Evolutionary conservation across 805 yeast genomes (phyloP).

Genomic region (Maudiozyma serrabonitensis): DNA sequence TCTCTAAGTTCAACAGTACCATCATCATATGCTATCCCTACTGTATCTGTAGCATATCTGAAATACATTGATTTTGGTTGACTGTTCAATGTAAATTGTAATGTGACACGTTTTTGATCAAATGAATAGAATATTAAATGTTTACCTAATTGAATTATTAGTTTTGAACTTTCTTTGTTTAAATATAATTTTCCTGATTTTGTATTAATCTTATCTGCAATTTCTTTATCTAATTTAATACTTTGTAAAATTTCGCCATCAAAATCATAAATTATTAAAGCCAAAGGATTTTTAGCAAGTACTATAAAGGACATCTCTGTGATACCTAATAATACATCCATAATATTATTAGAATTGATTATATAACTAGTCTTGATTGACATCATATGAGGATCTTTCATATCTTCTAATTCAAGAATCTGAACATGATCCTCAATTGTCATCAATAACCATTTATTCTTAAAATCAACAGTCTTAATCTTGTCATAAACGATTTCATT

Average conservation of each 20-base stretch:
- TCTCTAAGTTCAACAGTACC: constrained; percentile 20
- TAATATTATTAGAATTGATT: constrained; percentile 5
- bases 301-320: constrained; percentile 27
- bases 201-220: constrained; percentile 3
- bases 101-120: constrained; percentile 21
- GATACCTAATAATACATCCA: constrained; percentile 22
- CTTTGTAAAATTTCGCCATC: constrained; percentile 21
- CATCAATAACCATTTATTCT: constrained; percentile 23
- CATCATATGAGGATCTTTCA: constrained; percentile 3
- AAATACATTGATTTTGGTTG: constrained; percentile 10
- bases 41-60: constrained; percentile 7
- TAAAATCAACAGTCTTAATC: constrained; percentile 18
- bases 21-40: constrained; percentile 14
- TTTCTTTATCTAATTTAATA: constrained; percentile 12
- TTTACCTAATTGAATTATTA: constrained; percentile 18
- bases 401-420: constrained; percentile 11
- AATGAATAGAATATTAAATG: constrained; percentile 23
- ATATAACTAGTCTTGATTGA: constrained; percentile 8
- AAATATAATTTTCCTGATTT: constrained; percentile 9
- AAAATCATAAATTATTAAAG: constrained; percentile 21
- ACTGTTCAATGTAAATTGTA: constrained; percentile 7
- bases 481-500: constrained; percentile 6
- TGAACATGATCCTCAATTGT: constrained; percentile 9
- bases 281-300: constrained; percentile 14
- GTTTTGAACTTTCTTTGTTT: constrained; percentile 25